Base-by-base conservation (phyloP, 805 yeast species). In the Yamadazyma philogaea region DNA sequence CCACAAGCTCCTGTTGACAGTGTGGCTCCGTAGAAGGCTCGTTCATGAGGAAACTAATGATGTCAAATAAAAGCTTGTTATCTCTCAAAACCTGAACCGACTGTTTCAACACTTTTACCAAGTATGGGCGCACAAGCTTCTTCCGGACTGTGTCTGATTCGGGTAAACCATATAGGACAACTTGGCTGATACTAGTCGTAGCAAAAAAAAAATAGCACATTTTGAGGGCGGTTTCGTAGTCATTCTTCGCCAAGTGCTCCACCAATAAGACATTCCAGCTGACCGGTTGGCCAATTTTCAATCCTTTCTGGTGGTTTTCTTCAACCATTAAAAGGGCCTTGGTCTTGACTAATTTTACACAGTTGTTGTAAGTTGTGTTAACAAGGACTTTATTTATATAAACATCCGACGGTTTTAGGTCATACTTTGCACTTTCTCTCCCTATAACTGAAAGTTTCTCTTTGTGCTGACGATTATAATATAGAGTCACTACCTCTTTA, bases 191-290 rank as follows among this genome's bases (percentile, higher is more conserved):
- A 8, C 83, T 80, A 1, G 54, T 48, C 38, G 66, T 56, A 22
- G 53, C 49, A 47, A 77, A 87, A 54, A 75, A 84, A 6, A 61
- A 59, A 34, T 74, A 64, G 0, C 85, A 82, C 12, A 74, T 63
- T 2, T 64, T 59, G n/a, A 87, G 66, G 0, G 95, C 90, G 2
- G 59, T 64, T 5, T 75, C 57, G 42, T 80, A 82, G 17, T 74
- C 57, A 1, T 75, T 78, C 1, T 61, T 50, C 8, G 75, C 65
- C 37, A 87, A 64, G 10, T 76, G 54, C 6, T 61, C 66, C 44
- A 76, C 57, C 1, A 86, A 58, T 20, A 70, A 65, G 49, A 84
- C 90, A 0, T 83, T 87, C 96, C 89, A 87, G 50, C 74, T 79
- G 2, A 79, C 66, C 12, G 79, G 60, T 18, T 78, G 67, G 0